Percentiles rank a stretch among this genome's conserved stretches.
Evolutionary conservation across 495 filamentous ascomycete species (phyloP).

Genomic region (Aspergillus diversus): DNA sequence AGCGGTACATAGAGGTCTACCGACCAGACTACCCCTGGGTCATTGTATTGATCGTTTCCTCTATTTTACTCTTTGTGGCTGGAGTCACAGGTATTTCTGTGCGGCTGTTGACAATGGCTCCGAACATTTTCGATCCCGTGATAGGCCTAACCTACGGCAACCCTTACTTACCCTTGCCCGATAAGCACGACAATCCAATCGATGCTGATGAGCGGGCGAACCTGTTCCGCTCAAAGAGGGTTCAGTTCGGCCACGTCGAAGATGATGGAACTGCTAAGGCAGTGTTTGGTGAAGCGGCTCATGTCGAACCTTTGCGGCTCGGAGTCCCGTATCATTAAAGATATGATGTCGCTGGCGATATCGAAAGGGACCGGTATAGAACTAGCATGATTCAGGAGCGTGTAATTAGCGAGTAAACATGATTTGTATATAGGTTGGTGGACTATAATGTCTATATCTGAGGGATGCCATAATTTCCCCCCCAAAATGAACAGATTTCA

Average conservation of each 20-base stretch:
- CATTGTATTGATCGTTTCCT: constrained; percentile 13
- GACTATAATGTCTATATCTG: no score
- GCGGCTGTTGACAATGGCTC: constrained; percentile 17
- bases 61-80: constrained; percentile 6
- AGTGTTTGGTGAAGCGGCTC: constrained; percentile 17
- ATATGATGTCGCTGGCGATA: neutral
- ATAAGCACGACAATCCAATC: constrained; percentile 6
- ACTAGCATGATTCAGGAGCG: neutral
- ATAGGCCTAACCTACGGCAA: constrained; percentile 23
- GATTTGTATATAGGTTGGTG: neutral
- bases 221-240: constrained; percentile 2
- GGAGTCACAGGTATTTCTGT: constrained; percentile 17
- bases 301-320: constrained; percentile 12
- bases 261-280: constrained; percentile 15
- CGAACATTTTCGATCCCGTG: constrained; percentile 26
- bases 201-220: constrained; percentile 17
- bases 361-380: neutral
- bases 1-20: constrained; percentile 21
- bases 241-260: constrained; percentile 16
- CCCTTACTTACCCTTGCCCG: constrained; percentile 10
- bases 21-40: constrained; percentile 18
- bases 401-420: neutral
- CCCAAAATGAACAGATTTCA: neutral
- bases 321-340: constrained; percentile 18
- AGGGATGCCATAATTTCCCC: neutral